Evolutionary conservation across 2,329 filamentous ascomycete species (phyloP).

Genomic region (Malbranchea zuffiana): DNA sequence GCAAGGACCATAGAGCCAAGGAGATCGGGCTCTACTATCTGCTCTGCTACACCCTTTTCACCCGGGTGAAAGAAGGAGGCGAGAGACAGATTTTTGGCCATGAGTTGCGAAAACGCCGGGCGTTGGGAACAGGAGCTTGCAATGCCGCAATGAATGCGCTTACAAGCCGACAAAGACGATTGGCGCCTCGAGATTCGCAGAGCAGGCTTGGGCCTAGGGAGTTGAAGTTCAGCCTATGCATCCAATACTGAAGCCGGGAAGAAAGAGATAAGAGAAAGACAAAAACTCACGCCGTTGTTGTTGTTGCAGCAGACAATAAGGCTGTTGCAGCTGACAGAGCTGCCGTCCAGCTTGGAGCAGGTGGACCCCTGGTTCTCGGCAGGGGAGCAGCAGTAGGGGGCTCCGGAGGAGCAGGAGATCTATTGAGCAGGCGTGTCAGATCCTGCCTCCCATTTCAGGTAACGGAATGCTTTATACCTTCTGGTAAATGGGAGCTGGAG

Average conservation of each 20-base stretch:
- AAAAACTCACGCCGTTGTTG: slow-evolving; percentile 12
- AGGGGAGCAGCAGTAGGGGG: slow-evolving; percentile 12
- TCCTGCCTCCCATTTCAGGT: neutral
- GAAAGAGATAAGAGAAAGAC: no score
- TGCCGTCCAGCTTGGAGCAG: slow-evolving; percentile 12
- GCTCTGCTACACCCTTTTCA: slow-evolving; percentile 5
- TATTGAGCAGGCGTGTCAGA: neutral
- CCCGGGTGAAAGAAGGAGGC: slow-evolving; percentile 5
- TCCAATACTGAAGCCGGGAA: neutral
- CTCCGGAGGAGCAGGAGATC: slow-evolving; percentile 11
- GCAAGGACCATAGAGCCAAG: no score
- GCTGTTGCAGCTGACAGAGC: slow-evolving; percentile 13
- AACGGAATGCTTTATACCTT: neutral
- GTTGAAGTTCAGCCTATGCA: neutral
- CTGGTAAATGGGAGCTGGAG: slow-evolving; percentile 5
- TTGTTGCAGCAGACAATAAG: slow-evolving; percentile 16
- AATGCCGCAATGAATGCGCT: slow-evolving; percentile 5
- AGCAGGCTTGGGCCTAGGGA: slow-evolving; percentile 11
- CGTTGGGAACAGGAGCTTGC: slow-evolving; percentile 1
- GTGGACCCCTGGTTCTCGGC: slow-evolving; percentile 9
- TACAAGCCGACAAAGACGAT: slow-evolving; percentile 10
- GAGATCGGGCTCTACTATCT: no score
- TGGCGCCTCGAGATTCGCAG: slow-evolving; percentile 12
- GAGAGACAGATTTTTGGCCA: slow-evolving; percentile 2
- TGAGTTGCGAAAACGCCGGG: no score